phyloP scores from a whole-genome alignment of 2,329 filamentous ascomycete genomes.

The Penicillium janthinellum region DNA sequence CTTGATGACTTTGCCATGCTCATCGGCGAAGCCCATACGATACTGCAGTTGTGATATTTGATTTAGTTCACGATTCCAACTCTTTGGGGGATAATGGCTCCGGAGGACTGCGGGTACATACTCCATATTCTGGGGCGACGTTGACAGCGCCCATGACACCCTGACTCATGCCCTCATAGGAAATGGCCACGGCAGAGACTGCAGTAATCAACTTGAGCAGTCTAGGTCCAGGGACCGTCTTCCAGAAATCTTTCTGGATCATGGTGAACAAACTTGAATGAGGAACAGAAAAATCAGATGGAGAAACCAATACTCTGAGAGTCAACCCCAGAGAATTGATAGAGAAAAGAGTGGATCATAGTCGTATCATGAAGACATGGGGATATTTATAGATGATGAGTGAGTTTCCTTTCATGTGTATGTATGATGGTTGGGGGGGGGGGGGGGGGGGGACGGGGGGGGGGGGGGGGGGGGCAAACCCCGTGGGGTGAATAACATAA shows the following conservation, averaged over 20 bases:
- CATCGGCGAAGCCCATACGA: conserved; percentile 12
- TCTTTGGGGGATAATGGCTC: background rate
- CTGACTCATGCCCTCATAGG: conserved; percentile 22
- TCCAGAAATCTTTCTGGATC: conserved; percentile 6
- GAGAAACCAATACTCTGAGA: background rate
- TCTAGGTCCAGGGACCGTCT: conserved; percentile 7
- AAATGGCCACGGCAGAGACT: conserved; percentile 21
- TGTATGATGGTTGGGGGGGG: background rate
- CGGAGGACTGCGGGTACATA: conserved; percentile 5
- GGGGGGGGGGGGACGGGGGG: too few species aligned
- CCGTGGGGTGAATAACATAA: too few species aligned
- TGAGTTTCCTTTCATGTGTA: background rate
- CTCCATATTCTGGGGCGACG: conserved; percentile 35
- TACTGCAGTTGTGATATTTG: conserved; percentile 1
- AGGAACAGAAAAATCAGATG: background rate
- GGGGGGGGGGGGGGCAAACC: too few species aligned
- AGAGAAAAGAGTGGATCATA: background rate
- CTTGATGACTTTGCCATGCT: conserved; percentile 28
- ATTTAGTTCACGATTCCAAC: conserved; percentile 1
- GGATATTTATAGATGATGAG: conserved; percentile 7
- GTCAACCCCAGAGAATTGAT: conserved; percentile 1
- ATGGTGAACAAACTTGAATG: conserved; percentile 6
- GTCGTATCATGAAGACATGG: conserved; percentile 5
- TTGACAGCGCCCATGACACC: conserved; percentile 41
- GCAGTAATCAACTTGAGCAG: conserved; percentile 12